These are phyloP conservation scores for Alternaria rosae DNA, from an alignment of 2,329 filamentous ascomycete species.

Conservation along the genomic window DNA sequence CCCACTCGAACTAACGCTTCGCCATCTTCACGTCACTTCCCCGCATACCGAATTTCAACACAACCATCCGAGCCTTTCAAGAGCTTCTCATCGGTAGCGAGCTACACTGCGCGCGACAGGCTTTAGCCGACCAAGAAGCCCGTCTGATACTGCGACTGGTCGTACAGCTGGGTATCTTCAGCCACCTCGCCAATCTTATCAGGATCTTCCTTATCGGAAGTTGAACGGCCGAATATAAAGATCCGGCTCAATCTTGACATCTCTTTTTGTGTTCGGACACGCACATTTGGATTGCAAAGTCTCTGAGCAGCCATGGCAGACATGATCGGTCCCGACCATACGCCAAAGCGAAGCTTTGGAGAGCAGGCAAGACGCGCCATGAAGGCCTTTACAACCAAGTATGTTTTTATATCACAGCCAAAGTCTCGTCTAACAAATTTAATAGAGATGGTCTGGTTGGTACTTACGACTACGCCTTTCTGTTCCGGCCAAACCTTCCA, in stretches of 20 bases:
- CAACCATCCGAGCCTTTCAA: conserved; percentile 20
- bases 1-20: conserved; percentile 1
- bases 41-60: conserved; percentile 23
- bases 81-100: conserved; percentile 18
- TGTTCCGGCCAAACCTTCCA: conserved; percentile 82
- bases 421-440: not conserved
- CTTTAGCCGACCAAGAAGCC: conserved; percentile 3
- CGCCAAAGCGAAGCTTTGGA: conserved; percentile 51
- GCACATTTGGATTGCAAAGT: not conserved
- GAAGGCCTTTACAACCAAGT: conserved; percentile 60
- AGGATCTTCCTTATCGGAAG: conserved; percentile 25
- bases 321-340: conserved; percentile 54
- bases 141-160: conserved; percentile 10
- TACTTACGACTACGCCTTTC: conserved; percentile 87
- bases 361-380: conserved; percentile 51
- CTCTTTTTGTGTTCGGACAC: not conserved
- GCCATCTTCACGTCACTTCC: conserved; percentile 24
- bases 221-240: not conserved
- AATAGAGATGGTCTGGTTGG: conserved; percentile 76
- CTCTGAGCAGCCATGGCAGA: conserved; percentile 39
- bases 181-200: conserved; percentile 29
- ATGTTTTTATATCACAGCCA: conserved; percentile 21
- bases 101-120: conserved; percentile 16
- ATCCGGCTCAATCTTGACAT: not conserved
- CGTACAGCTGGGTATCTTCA: conserved; percentile 22